Conservation (phyloP, 2,329 filamentous ascomycete genomes). For the Sporothrix protearum region DNA sequence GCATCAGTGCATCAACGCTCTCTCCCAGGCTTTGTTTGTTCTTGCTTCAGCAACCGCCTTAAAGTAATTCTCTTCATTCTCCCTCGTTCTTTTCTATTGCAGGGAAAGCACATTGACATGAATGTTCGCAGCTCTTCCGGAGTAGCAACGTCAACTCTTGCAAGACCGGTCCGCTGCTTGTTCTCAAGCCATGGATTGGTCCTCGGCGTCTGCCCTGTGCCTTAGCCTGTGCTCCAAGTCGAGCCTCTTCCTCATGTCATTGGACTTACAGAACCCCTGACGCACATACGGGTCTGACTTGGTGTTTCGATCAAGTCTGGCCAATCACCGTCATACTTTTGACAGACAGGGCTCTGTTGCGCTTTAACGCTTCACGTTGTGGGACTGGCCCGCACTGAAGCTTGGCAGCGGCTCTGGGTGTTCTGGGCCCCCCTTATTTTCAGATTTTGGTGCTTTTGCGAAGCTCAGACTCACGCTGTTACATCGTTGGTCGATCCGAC, state of each 20-base stretch:
- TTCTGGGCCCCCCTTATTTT: slow-evolving; percentile 4
- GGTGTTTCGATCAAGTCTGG: neutral
- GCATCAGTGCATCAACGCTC: neutral
- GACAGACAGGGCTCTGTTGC: slow-evolving; percentile 19
- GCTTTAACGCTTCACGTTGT: slow-evolving; percentile 17
- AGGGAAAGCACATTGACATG: neutral
- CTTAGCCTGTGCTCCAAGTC: no score
- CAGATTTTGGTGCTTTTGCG: neutral
- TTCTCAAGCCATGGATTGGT: neutral
- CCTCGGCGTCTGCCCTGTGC: neutral
- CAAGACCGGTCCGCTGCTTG: neutral
- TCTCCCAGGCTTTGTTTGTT: neutral
- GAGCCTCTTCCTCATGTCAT: neutral
- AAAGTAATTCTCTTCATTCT: neutral
- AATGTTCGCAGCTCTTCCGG: neutral
- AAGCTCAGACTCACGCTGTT: slow-evolving; percentile 29
- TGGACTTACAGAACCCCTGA: slow-evolving; percentile 3
- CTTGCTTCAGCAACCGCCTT: neutral
- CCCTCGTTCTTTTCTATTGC: neutral
- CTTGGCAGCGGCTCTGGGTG: slow-evolving; percentile 10
- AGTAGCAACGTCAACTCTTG: neutral
- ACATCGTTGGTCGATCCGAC: slow-evolving; percentile 31
- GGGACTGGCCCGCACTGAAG: slow-evolving; percentile 2
- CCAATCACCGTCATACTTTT: neutral
- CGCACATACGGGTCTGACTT: neutral